phyloP scores from a whole-genome alignment of 1,139 yeast genomes.

The Taphrina populina region DNA sequence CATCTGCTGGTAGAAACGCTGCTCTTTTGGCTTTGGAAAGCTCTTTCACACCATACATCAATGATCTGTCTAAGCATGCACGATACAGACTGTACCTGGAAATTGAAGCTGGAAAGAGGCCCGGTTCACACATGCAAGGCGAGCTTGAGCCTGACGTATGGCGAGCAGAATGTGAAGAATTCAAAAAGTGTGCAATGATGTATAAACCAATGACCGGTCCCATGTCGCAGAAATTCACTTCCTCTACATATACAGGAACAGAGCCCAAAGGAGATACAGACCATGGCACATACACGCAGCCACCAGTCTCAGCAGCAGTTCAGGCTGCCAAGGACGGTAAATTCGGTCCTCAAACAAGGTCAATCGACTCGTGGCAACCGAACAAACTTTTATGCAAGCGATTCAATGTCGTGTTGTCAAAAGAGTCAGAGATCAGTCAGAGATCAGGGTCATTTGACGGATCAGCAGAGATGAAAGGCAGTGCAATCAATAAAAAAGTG shows the following conservation, averaged over 20 bases:
- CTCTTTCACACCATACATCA: conserved; percentile 40
- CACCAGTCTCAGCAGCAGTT: conserved; percentile 34
- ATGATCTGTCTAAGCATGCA: conserved; percentile 37
- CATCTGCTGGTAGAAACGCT: conserved; percentile 35
- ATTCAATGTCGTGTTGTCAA: conserved; percentile 39
- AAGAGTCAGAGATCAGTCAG: conserved; percentile 19
- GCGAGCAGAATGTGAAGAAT: conserved; percentile 41
- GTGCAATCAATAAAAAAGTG: background rate
- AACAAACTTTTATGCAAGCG: conserved; percentile 43
- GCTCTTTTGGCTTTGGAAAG: conserved; percentile 40
- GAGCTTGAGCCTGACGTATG: conserved; percentile 37
- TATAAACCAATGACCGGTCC: conserved; percentile 42
- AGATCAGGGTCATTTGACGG: background rate
- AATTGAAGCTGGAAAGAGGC: conserved; percentile 34
- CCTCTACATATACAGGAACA: conserved; percentile 20
- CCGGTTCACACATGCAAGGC: conserved; percentile 34
- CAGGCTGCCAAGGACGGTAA: conserved; percentile 41
- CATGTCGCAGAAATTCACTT: conserved; percentile 42
- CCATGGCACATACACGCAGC: conserved; percentile 7
- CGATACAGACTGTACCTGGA: conserved; percentile 39
- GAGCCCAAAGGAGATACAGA: background rate
- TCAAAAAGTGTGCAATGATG: conserved; percentile 42
- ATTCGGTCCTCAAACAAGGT: conserved; percentile 42
- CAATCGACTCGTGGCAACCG: conserved; percentile 40
- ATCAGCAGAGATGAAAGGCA: conserved; percentile 5